Conservation (phyloP, 257 asterid species). For the Anisodus tanguticus region DNA sequence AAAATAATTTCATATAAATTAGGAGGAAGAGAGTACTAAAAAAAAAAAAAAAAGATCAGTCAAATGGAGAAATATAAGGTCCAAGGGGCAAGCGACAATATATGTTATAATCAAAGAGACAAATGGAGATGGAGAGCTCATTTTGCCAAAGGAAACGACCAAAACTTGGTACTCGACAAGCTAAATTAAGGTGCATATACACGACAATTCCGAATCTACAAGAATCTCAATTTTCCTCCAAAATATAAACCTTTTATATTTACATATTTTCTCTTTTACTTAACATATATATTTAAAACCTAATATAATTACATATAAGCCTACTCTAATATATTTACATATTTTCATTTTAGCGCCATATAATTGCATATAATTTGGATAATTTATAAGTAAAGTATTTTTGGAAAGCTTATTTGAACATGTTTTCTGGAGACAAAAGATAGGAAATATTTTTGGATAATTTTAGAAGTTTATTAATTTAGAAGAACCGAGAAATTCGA, state of each 20-base stretch:
- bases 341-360: not conserved
- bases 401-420: not conserved
- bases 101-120: not conserved
- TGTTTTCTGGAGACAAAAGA: not conserved
- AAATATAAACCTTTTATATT: not conserved
- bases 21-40: too few species aligned
- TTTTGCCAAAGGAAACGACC: slow-evolving; percentile 13
- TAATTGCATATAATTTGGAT: not conserved
- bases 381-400: not conserved
- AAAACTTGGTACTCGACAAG: not conserved
- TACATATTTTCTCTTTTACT: not conserved
- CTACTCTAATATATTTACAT: not conserved
- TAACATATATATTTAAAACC: not conserved
- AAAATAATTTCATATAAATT: too few species aligned
- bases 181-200: not conserved
- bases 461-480: not conserved
- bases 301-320: too few species aligned
- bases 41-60: too few species aligned
- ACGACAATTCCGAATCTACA: slow-evolving; percentile 4
- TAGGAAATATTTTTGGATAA: not conserved
- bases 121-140: slow-evolving; percentile 20
- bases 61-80: too few species aligned
- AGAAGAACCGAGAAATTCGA: not conserved
- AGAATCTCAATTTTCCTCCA: not conserved
- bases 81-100: not conserved